Base-by-base conservation (phyloP, 768 basidiomycete species). In the Ephemerocybe angulata region DNA sequence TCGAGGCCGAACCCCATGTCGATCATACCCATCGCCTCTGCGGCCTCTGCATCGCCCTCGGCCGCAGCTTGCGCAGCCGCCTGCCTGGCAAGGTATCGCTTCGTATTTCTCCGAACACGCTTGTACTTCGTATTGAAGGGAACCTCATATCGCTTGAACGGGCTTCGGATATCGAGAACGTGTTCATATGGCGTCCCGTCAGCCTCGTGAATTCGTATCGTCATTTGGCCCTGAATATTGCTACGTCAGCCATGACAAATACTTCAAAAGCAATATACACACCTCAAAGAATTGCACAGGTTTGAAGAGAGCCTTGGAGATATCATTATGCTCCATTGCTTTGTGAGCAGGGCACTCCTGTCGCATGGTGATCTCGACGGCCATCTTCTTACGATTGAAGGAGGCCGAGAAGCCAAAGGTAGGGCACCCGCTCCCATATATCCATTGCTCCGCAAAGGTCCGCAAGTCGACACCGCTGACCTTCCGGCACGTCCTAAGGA, bases 161-260 rank as follows among this genome's bases (percentile, higher is more conserved):
- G 71, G 24, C 81, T 83, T 37, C 87, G 85, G 56, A 98, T 92
- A 66, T 97, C 93, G 38, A 99, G 78, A 22, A 99, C 93, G 66
- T 99, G 97, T 67, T 99, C 97, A 66, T 98, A 98, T 1, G 97
- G 96, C 33, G 97, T 98, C 3, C 96, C 97, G 67, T 99, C 97
- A 1, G 96, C 97, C 76, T 99, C 97, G 65, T 98, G 96, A 50
- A 98, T 97, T 28, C 97, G 91, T 55, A 99, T 88, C 25, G 97
- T 98, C 88, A 99, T 93, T 78, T 94, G 92, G 17, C 97, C 97
- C 86, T 93, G 49, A 25, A 33, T 55, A 52, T 53, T 4, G 21
- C 43, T 10, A 40, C 43, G 25, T 7, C 28, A 53, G 24, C 8
- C 43, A 15, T 27, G 19, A 8, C 15, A 21, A 15, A 21, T 12